Base-by-base conservation (phyloP, 2,329 filamentous ascomycete species). In the Paraphoma sp. region DNA sequence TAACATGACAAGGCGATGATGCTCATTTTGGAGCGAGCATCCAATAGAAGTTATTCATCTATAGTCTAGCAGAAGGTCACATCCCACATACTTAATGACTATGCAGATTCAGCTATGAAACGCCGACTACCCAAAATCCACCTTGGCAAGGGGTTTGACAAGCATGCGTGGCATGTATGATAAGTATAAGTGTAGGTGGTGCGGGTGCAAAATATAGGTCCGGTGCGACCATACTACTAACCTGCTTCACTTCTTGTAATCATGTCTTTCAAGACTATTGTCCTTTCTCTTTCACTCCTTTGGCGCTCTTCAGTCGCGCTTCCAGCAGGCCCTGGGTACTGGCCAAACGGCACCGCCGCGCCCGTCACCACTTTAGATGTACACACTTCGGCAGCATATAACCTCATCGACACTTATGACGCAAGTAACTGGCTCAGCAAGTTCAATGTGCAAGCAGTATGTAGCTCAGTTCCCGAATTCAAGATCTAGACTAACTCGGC, bases 381-480 rank as follows among this genome's bases (percentile, higher is more conserved):
- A 11, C 41, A 50, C 11, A 53, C 40, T 17, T 48, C 55, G 36
- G 60, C 68, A 14, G 67, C 71, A 3, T 76, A 74, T 48, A 59
- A 59, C 2, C 51, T 77, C 48, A 68, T 71, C 14, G 74, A 76
- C 8, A 75, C 65, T 3, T 78, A 78, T 41, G 71, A 77, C 59
- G 64, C 67, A 9, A 72, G 65, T 45, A 78, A 78, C 63, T 78
- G 75, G 76, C 52, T 74, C 9, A 69, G 57, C 61, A 77, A 70
- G 53, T 77, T 78, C 47, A 57, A 70, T 36, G 71, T 76, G n/a
- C 67, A 76, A 42, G 63, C 67, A 42, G 65, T 69, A 60, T 48
- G 62, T 51, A 8, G n/a, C 4, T 18, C 11, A 18, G 14, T 33
- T 12, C 3, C 9, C 17, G 10, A 6, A 17, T 23, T 3, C 38